Base-by-base conservation (phyloP, 306 rosid species). In the Erythrophleum fordii region DNA sequence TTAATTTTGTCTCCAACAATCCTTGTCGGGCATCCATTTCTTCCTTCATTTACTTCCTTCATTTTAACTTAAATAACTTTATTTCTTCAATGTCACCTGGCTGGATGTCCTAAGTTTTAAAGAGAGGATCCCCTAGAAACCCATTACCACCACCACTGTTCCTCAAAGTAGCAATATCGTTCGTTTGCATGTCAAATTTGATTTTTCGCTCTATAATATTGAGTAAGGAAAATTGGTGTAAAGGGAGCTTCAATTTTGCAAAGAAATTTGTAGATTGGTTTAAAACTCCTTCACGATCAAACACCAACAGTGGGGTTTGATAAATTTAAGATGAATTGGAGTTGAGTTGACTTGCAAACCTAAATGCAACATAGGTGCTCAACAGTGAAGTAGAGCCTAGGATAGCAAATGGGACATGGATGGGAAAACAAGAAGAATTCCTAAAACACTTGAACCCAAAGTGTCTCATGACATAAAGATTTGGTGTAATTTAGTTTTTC, bases 201-300 rank as follows among this genome's bases (percentile, higher is more conserved):
- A 83, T 65, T 14, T 74, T 82, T 1, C 75, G 55, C 3, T 73
- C 79, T 5, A 69, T 26, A 12, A 56, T 60, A 3, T 59, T 25
- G 12, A 17, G 17, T 71, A 85, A 83, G 60, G 76, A 66, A 14
- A 79, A 80, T 67, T 87, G 92, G 86, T 55, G 78, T 72, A 91
- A 85, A 87, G 89, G 85, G 81, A 85, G 88, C 85, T 89, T 91
- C 34, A 87, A 62, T 60, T 85, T 82, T 16, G 82, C 46, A 11
- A 88, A 66, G 52, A 75, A 55, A 29, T 70, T 56, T 11, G 83
- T 66, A 53, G 74, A 66, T 10, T 66, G 62, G 41, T 35, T 37
- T 23, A 69, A 64, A 35, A 55, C 17, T 51, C 78, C 45, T 13
- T 64, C 52, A 6, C 73, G 71, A 8, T 79, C 77, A 2, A 78